Evolutionary conservation across 495 filamentous ascomycete genomes (phyloP), one percentile per base, ranked within the genome.

Genomic region (Letharia columbiana): DNA sequence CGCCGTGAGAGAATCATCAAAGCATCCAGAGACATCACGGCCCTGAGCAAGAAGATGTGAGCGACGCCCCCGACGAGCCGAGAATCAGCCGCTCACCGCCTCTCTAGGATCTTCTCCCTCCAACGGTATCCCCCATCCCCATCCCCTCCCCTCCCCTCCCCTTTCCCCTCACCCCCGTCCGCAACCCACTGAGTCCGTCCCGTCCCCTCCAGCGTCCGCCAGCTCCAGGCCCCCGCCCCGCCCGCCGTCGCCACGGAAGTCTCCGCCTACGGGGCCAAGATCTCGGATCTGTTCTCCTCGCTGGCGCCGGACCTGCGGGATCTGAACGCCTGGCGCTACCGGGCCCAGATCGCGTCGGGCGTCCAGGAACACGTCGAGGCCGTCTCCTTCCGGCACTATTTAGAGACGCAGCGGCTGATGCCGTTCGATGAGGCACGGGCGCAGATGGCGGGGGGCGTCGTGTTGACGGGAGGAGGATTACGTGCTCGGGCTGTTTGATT

Each of bases 31-130:
- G 94, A 98, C 77, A 88, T 98, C 67, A 98, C 95, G 11, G 92
- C 90, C 0, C 74, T 90, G 50, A 96, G 91, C 77, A 98, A 98
- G 82, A 98, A 98, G 80, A 95, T 97, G 94, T 96, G 76, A 78
- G 59, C 41, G 49, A 42, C 20, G 17, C 23, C 12, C 67, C 50
- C 41, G 49, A 67, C 39, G 52, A 31, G 65, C 12, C 12, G 23
- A 28, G 52, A 11, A 2, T 54, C 31, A 18, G n/a, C 23, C 37
- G 62, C 66, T 74, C 49, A 68, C 23, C 60, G 17, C 10, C 18
- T 61, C 13, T 12, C 54, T 70, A 96, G 93, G 60, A 97, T 98
- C 65, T 98, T 98, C 77, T 85, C 92, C 5, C 79, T 97, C 23
- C 94, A 97, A 77, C 85, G 93, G 90, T 93, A 85, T 58, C 70